These are phyloP conservation scores for Actinomortierella ambigua DNA, from an alignment of 371 early-diverging fungal genomes.

Conservation along the genomic window DNA sequence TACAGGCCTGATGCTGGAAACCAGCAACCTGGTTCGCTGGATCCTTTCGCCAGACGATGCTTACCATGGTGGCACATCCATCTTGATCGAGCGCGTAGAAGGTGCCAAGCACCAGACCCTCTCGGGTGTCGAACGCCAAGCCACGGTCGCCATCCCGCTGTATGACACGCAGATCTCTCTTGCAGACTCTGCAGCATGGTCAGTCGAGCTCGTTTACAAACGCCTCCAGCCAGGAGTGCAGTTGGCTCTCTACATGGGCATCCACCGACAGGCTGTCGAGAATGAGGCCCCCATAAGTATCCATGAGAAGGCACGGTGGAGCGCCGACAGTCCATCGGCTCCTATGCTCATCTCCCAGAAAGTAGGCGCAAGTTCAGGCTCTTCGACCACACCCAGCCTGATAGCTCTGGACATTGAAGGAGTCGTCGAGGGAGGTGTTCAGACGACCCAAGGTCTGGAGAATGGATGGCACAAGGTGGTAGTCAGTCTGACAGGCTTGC, in stretches of 20 bases:
- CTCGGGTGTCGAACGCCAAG: conserved; percentile 1
- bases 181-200: conserved; percentile 9
- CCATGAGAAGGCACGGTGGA: not conserved
- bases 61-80: conserved; percentile 50
- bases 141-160: conserved; percentile 22
- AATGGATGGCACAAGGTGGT: conserved; percentile 24
- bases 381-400: not conserved
- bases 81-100: conserved; percentile 21
- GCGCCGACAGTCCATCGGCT: not conserved
- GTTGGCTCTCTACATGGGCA: conserved; percentile 27
- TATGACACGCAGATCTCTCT: conserved; percentile 30
- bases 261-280: conserved; percentile 1
- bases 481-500: conserved; percentile 20
- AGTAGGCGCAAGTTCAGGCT: too few species aligned
- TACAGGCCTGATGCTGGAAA: not conserved
- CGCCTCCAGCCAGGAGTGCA: conserved; percentile 10
- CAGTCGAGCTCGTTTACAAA: conserved; percentile 30
- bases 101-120: not conserved
- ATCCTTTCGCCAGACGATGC: conserved; percentile 39
- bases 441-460: conserved; percentile 17
- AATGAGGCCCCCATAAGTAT: not conserved
- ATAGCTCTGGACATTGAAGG: conserved; percentile 2
- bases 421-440: not conserved
- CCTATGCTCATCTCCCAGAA: not conserved
- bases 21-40: conserved; percentile 8